Evolutionary conservation across 2,329 filamentous ascomycete genomes (phyloP), one percentile per base, ranked within the genome.

Genomic region (Fusarium algeriense): DNA sequence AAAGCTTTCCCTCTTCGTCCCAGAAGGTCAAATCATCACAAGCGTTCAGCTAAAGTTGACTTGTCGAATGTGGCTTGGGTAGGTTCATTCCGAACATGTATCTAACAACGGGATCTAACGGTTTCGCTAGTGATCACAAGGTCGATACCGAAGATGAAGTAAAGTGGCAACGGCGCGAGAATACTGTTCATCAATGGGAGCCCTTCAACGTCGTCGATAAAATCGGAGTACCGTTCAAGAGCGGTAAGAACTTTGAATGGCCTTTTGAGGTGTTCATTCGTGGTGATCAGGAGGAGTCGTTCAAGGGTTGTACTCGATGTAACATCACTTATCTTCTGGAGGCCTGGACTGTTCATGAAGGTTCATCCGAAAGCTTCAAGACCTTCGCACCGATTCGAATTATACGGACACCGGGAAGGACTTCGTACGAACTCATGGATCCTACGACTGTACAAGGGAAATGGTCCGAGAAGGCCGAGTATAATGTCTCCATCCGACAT

Each of bases 21-120:
- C 63, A 2, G 40, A 46, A 3, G 43, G 26, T 1, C 23, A 52
- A 2, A 23, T 12, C 12, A 11, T 52, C 1, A 11, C 19, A 10
- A 37, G 14, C 2, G 53, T 66, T 8, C 53, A 60, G 1, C 45
- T 66, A 0, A 60, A 66, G 4, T 15, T 66, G 6, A 60, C 35
- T 1, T 52, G 63, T 41, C 30, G 63, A 12, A 66, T 66, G 53
- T 66, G 63, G 63, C 28, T 66, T 26, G 63, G 63, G 63, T 66
- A 41, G 15, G 61, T 17, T 7, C 6, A 7, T 6, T 2, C 12
- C 19, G 7, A 17, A 52, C 1, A 20, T 19, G 8, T 0, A 8
- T 7, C 5, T 30, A 7, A 20, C 5, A 2, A 4, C n/a, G 11
- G 17, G 6, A 12, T 7, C 60, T 64, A 6, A 64, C 5, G 3